A percentile compares a stretch with the other conserved stretches of the same genome.
phyloP scores from a whole-genome alignment of 768 basidiomycete species.

The Boletus fagicola region DNA sequence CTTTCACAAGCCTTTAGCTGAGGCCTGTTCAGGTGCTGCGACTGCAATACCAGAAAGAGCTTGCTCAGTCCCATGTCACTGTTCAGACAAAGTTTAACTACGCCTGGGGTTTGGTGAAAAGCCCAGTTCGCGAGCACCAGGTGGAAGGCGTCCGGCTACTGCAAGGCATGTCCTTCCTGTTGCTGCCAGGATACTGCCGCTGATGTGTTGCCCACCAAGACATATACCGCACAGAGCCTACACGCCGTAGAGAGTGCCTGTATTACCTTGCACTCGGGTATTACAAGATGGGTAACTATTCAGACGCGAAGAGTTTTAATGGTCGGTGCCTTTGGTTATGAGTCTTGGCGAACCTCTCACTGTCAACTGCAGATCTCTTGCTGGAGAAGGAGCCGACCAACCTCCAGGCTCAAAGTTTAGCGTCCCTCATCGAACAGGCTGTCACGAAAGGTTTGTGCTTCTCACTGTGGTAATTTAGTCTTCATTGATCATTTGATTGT shows the following conservation, averaged over 20 bases:
- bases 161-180: constrained; percentile 58
- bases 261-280: constrained; percentile 96
- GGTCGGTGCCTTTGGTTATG: constrained; percentile 48
- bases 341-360: constrained; percentile 2
- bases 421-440: constrained; percentile 80
- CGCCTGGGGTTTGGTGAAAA: constrained; percentile 96
- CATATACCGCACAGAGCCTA: constrained; percentile 85
- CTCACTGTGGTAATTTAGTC: background rate
- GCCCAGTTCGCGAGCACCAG: constrained; percentile 78
- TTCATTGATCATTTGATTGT: constrained; percentile 6
- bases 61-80: constrained; percentile 78
- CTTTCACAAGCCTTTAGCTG: background rate
- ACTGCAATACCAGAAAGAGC: constrained; percentile 86
- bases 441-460: constrained; percentile 68
- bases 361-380: constrained; percentile 58
- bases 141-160: constrained; percentile 88
- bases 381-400: constrained; percentile 92
- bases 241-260: constrained; percentile 87
- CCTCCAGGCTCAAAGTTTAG: constrained; percentile 86
- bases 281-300: constrained; percentile 95
- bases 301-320: constrained; percentile 90
- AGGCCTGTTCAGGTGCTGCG: constrained; percentile 63
- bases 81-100: constrained; percentile 98
- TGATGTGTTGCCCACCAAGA: constrained; percentile 47
- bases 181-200: background rate